phyloP scores from a whole-genome alignment of 139 green algal genomes.

The Chlorella sp. region DNA sequence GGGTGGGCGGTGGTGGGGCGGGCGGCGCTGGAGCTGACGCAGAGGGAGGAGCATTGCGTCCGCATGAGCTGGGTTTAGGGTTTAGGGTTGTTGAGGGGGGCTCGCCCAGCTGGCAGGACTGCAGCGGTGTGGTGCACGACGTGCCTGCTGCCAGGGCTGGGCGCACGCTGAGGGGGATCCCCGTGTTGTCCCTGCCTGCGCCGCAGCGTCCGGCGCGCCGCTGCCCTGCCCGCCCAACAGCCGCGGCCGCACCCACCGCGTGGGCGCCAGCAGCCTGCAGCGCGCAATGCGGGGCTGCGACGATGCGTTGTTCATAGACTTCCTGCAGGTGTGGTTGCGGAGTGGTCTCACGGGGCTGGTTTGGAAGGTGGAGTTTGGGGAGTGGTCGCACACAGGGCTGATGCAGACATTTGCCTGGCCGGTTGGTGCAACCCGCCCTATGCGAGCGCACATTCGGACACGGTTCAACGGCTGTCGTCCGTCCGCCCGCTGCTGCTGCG shows the following conservation, averaged over 20 bases:
- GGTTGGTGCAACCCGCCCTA: too few species aligned
- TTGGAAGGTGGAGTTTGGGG: background rate
- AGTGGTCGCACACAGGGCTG: background rate
- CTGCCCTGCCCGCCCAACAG: constrained; percentile 8
- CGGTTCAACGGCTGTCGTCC: constrained; percentile 18
- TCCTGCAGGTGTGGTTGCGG: constrained; percentile 10
- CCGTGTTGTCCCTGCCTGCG: background rate
- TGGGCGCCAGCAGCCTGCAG: constrained; percentile 4
- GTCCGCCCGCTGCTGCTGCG: constrained; percentile 23
- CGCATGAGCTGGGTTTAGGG: constrained; percentile 56
- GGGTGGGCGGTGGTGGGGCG: background rate
- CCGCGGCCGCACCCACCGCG: constrained; percentile 11
- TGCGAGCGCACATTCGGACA: too few species aligned
- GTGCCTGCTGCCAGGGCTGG: constrained; percentile 68
- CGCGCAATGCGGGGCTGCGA: constrained; percentile 9
- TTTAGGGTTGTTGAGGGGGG: constrained; percentile 86
- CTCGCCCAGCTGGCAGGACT: too few species aligned
- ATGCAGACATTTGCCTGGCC: constrained; percentile 32
- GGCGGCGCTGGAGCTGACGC: background rate
- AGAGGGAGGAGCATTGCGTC: too few species aligned
- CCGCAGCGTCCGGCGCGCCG: background rate
- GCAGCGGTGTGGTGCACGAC: too few species aligned
- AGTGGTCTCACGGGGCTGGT: too few species aligned
- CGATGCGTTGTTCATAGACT: constrained; percentile 18
- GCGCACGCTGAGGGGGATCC: background rate